phyloP scores from a whole-genome alignment of 1,284 basidiomycete genomes.

The Inonotus hispidus region DNA sequence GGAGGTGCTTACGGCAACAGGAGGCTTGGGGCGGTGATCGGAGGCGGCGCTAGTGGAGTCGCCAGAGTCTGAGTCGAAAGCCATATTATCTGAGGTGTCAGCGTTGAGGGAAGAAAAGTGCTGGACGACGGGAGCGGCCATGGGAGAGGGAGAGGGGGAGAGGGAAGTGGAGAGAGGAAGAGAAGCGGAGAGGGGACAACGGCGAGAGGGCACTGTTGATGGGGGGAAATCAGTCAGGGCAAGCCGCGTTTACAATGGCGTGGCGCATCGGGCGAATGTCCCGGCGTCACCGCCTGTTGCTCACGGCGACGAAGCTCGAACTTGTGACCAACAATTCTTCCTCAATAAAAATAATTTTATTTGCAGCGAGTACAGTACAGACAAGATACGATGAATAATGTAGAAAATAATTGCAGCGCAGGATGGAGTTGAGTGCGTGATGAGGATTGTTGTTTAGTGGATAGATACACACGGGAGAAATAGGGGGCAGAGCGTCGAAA shows the following conservation, averaged over 20 bases:
- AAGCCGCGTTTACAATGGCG: neutral
- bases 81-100: neutral
- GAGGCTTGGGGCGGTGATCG: neutral
- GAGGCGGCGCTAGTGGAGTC: conserved; percentile 4
- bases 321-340: neutral
- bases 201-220: neutral
- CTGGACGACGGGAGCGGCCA: conserved; percentile 10
- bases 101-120: neutral
- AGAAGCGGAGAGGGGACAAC: neutral
- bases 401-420: too few species aligned
- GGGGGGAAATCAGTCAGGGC: conserved; percentile 2
- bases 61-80: neutral
- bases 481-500: conserved; percentile 1
- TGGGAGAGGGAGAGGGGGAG: conserved; percentile 3
- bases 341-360: neutral
- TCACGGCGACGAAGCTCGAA: neutral
- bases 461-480: neutral
- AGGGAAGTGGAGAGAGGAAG: conserved; percentile 5
- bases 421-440: neutral
- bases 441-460: neutral
- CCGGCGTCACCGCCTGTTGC: conserved; percentile 5
- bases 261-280: neutral
- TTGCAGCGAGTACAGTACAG: neutral
- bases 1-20: neutral
- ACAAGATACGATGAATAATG: neutral